Evolutionary conservation across 208 protist genomes (phyloP), one percentile per base, ranked within the genome.

Genomic region (Histomonas meleagridis): DNA sequence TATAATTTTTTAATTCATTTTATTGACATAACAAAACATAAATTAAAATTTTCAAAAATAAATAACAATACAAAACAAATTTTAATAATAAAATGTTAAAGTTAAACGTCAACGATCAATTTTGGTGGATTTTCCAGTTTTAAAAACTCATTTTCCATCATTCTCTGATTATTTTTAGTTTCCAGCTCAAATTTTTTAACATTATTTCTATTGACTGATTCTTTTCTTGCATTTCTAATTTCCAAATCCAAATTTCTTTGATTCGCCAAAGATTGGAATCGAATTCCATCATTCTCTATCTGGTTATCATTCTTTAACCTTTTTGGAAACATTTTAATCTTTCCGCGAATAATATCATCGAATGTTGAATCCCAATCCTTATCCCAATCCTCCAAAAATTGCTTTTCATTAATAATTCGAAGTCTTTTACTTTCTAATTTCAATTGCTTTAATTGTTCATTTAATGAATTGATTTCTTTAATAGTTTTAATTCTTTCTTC

Each of bases 301-400:
- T 46, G 51, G 26, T 86, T 86, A 16, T 51, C 10, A 55, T 48
- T 46, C 40, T 26, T 46, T 38, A 18, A 32, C 1, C 4, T 53
- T n/a, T 51, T 86, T 0, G 55, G 32, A 26, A 23, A 55, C 1
- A 9, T 53, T 16, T 5, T n/a, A 43, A 43, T 51, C 1, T 9
- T 53, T 53, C 16, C 16, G 5, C 18, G n/a, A 55, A 7, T 16
- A 7, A 55, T 51, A 86, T 86, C 76, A 43, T n/a, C n/a, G n/a
- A 86, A 55, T 55, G 46, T 43, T 26, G 43, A 38, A 38, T 86
- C 40, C 76, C 76, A 86, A 18, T 86, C 76, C 1, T 32, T 55
- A 26, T 86, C 46, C 76, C 76, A 86, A 21, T 32, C 40, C 38
- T 86, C 76, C 4, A 86, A 32, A 35, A 86, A 86, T 86, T 86